Base-by-base conservation (phyloP, 2,329 filamentous ascomycete genomes). In the Fusarium begoniae region DNA sequence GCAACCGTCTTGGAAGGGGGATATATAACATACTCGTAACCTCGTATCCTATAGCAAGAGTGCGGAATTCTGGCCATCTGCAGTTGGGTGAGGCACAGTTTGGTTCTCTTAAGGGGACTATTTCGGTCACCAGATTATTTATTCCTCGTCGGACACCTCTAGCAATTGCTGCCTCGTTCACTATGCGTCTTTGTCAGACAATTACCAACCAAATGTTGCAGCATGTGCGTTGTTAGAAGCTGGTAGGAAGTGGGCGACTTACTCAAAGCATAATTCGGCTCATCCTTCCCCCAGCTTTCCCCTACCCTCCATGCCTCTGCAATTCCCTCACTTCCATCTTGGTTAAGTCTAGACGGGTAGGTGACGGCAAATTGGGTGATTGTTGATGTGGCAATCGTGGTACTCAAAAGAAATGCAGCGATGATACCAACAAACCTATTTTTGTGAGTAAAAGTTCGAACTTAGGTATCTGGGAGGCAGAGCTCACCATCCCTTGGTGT, bases 301-400 rank as follows among this genome's bases (percentile, higher is more conserved):
- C 13, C 43, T 35, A 63, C 2, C 15, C 43, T 58, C 53, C 60
- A 63, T 24, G 53, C 60, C n/a, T 35, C 53, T n/a, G 53, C 53
- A 35, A 11, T 28, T 15, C 60, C 53, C n/a, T 63, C 50, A 1
- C 2, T 35, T n/a, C n/a, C 30, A 35, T 20, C 22, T 26, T 48
- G 17, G 6, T 5, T 6, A 12, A 30, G 6, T 26, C 35, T 57
- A 35, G 60, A 57, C 11, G 60, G 60, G 41, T 63, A 63, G 4
- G 51, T 41, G 41, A 63, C 26, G 13, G 60, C 43, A 26, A 63
- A 63, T 12, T 63, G 60, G 15, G 60, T 63, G 51, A 63, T 63
- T 22, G 60, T 63, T 22, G 60, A 57, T 6, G 60, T 63, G 5
- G 51, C 60, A 37, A 58, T 63, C 22, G 60, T 63, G 4, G 60